phyloP scores from a whole-genome alignment of 805 yeast species.

The Nakazawaea wickerhamii region DNA sequence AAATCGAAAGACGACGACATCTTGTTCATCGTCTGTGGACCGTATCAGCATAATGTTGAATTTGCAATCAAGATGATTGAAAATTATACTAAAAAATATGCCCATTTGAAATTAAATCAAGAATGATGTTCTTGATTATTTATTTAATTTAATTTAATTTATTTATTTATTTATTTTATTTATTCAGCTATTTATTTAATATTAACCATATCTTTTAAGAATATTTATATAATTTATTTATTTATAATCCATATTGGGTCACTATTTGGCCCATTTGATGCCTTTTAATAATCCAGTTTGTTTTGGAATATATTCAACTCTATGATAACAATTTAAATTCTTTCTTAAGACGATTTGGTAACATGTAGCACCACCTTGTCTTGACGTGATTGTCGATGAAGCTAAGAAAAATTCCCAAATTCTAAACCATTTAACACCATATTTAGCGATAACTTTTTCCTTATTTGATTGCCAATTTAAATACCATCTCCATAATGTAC shows the following conservation, averaged over 20 bases:
- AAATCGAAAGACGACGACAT: slow-evolving; percentile 12
- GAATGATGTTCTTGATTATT: background rate
- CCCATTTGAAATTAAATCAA: slow-evolving; percentile 7
- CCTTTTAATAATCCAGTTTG: slow-evolving; percentile 71
- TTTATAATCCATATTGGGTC: background rate
- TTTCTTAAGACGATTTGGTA: slow-evolving; percentile 88
- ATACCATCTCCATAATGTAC: slow-evolving; percentile 92
- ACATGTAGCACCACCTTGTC: slow-evolving; percentile 92
- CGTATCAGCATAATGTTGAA: slow-evolving; percentile 12
- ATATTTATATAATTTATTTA: background rate
- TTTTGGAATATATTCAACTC: slow-evolving; percentile 72
- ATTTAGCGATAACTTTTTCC: slow-evolving; percentile 69
- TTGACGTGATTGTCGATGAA: slow-evolving; percentile 73
- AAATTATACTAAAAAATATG: slow-evolving; percentile 12
- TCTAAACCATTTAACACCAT: slow-evolving; percentile 86
- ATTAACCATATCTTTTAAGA: background rate
- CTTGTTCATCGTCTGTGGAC: slow-evolving; percentile 10
- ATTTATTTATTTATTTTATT: background rate
- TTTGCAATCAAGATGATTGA: slow-evolving; percentile 14
- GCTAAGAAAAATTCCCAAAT: slow-evolving; percentile 92
- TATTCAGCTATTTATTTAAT: slow-evolving; percentile 1
- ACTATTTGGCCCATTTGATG: slow-evolving; percentile 49
- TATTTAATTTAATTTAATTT: background rate
- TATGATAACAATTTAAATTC: slow-evolving; percentile 79
- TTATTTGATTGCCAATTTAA: slow-evolving; percentile 86